Base-by-base conservation (phyloP, 164 flowering plant species). In the Paratinospora sagittata region DNA sequence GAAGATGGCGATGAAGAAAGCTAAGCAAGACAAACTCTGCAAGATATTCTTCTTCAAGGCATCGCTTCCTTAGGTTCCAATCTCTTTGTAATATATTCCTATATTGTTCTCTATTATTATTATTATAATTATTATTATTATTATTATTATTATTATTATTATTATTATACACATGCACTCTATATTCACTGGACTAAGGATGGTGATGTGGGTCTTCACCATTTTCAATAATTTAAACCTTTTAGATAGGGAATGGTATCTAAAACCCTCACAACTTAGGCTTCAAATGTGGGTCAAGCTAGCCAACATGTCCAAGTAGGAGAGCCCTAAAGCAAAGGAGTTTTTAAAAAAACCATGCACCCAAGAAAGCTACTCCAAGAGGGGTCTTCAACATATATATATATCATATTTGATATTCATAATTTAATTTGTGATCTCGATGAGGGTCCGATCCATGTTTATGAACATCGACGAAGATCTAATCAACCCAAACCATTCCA, bases 11-110 rank as follows among this genome's bases (percentile, higher is more conserved):
- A 3, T 12, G 60, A 17, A 45, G 10, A 8, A 47, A 49, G 63
- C 63, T 24, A 66, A n/a, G n/a, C n/a, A 62, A 63, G 63, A 57
- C 30, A 41, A 75, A 37, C 37, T 30, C 33, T 45, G 19, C 78
- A 76, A 78, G 80, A 84, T 82, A 87, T 84, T 86, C 87, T 75
- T 71, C 36, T 26, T 60, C 63, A 70, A 71, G 77, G 86, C 74
- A 80, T 82, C 84, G 70, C 78, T 83, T 82, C 78, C 76, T 62
- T 80, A 36, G 55, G 75, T 73, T 69, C 58, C 60, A 66, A 75
- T 80, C 80, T 61, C 47, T 37, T 49, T 39, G 68, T 30, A 61
- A 78, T 80, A 81, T 81, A 79, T 82, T 79, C 81, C 73, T 52
- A 52, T 49, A n/a, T n/a, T n/a, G 62, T 69, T 70, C 73, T 69